Base-by-base conservation (phyloP, 2,329 filamentous ascomycete species). In the Volutella citrinella region DNA sequence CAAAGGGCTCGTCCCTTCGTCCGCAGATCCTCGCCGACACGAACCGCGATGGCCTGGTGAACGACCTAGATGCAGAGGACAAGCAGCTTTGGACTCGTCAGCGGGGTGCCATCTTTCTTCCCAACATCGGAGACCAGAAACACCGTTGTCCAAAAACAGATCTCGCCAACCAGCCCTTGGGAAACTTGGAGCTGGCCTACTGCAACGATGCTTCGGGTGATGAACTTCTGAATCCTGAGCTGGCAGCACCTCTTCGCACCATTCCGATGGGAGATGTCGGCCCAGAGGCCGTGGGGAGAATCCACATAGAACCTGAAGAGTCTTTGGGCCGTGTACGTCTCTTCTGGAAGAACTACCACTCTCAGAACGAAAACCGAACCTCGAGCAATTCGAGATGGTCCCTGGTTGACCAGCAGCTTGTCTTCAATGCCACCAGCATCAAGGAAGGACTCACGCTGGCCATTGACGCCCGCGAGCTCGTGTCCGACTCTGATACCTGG, bases 181-280 rank as follows among this genome's bases (percentile, higher is more conserved):
- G 46, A 28, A 23, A 29, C 28, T 12, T 51, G 6, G 52, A 56
- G 14, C 44, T 64, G 2, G 54, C 43, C 3, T 32, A 38, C 5
- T 66, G 61, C 31, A 47, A 64, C 39, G 63, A 67, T 25, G 62
- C 60, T 4, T 59, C 54, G 1, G 60, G 56, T 19, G 40, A 67
- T 20, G 19, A 51, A 0, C 57, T 56, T 7, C 48, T 56, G 3
- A 45, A 55, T 2, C 51, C 61, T 5, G 36, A 54, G 17, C 52
- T 54, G 15, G 36, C 60, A 14, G 61, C 61, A 3, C 60, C 54
- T 2, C 32, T 67, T 5, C 41, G 40, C n/a, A 62, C 57, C 0
- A n/a, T 57, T 3, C 59, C 60, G 1, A 39, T 54, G 4, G 29
- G n/a, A n/a, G n/a, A 34, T 2, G 34, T 56, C 6, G 33, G 44